Conservation (phyloP, 2,329 filamentous ascomycete species). For the Aulographum hederae region DNA sequence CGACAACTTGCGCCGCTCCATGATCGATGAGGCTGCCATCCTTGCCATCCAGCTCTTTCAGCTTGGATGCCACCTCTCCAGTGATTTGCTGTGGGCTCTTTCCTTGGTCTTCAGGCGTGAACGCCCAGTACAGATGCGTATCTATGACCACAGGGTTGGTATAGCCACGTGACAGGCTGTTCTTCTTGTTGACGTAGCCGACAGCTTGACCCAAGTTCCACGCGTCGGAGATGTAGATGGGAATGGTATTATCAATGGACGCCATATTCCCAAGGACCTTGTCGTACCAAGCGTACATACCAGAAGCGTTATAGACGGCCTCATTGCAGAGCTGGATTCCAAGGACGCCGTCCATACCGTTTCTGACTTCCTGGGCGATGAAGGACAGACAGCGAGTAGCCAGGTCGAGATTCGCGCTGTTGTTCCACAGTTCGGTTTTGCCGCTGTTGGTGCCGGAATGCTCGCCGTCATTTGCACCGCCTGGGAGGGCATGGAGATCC, state of each 20-base stretch:
- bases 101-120: constrained; percentile 31
- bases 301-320: constrained; percentile 28
- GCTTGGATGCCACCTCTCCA: constrained; percentile 22
- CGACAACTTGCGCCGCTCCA: constrained; percentile 31
- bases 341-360: constrained; percentile 26
- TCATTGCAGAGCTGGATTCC: constrained; percentile 43
- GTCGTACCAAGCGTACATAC: constrained; percentile 40
- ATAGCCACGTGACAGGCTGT: constrained; percentile 12
- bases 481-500: constrained; percentile 39
- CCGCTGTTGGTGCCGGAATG: constrained; percentile 37
- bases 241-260: constrained; percentile 29
- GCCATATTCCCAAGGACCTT: constrained; percentile 27
- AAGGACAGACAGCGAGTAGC: constrained; percentile 30
- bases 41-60: constrained; percentile 26
- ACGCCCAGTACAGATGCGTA: constrained; percentile 41
- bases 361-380: constrained; percentile 28
- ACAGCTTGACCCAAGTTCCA: constrained; percentile 32
- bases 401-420: constrained; percentile 22
- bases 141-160: constrained; percentile 35
- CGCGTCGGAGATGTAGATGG: constrained; percentile 39
- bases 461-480: constrained; percentile 35
- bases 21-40: constrained; percentile 29
- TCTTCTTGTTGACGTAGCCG: constrained; percentile 25
- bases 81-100: constrained; percentile 35
- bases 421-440: constrained; percentile 33